These are phyloP conservation scores for Acorus gramineus DNA, from an alignment of 106 monocot genomes.

Conservation along the genomic window DNA sequence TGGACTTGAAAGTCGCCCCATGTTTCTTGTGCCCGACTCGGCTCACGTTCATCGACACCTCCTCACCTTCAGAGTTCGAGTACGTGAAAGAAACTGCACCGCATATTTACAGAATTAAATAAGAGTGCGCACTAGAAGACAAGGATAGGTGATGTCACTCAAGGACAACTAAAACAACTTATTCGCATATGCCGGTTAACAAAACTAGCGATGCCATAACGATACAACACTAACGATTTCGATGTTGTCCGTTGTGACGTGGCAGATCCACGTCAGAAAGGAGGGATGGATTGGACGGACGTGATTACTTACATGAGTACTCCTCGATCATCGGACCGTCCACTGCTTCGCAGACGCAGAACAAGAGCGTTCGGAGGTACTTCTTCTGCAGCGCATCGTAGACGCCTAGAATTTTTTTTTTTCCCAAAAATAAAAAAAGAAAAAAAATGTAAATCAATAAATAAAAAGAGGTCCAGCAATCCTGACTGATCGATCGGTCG, in stretches of 20 bases:
- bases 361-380: conserved; percentile 84
- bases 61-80: conserved; percentile 35
- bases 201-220: too few relatives aligned
- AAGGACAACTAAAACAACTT: too few relatives aligned
- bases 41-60: conserved; percentile 82
- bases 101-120: neutral
- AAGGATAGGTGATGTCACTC: neutral
- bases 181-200: too few relatives aligned
- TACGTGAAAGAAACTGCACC: conserved; percentile 87
- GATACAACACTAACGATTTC: too few relatives aligned
- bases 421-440: neutral
- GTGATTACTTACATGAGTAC: conserved; percentile 61
- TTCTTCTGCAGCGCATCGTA: conserved; percentile 98
- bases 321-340: conserved; percentile 98
- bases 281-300: neutral
- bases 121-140: neutral
- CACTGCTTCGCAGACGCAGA: conserved; percentile 79
- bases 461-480: neutral
- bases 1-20: conserved; percentile 53
- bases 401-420: conserved; percentile 41
- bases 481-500: neutral
- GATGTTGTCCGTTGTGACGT: too few relatives aligned
- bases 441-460: neutral
- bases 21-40: conserved; percentile 72
- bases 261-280: too few relatives aligned